Percentiles rank a stretch among this genome's conserved stretches.
Evolutionary conservation across 2,329 filamentous ascomycete genomes (phyloP).

Genomic region (Macrophomina phaseolina): DNA sequence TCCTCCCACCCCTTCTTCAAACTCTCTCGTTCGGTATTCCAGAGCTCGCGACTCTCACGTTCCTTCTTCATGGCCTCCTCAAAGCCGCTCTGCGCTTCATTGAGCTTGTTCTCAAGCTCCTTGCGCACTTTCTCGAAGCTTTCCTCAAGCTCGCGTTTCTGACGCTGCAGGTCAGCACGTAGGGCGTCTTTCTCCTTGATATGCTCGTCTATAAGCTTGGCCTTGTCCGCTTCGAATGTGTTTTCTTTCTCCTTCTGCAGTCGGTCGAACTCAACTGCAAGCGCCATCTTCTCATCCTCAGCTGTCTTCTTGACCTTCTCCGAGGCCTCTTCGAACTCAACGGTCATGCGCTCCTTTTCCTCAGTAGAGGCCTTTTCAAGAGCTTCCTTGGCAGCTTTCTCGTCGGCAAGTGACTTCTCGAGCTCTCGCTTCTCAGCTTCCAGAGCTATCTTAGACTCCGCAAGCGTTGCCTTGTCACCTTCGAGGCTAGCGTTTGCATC

Average conservation of each 20-base stretch:
- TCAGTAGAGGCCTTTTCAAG: conserved; percentile 49
- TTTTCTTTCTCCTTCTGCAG: conserved; percentile 35
- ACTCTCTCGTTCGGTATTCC: conserved; percentile 50
- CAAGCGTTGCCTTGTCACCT: conserved; percentile 47
- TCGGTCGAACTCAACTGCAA: conserved; percentile 45
- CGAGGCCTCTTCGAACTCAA: conserved; percentile 51
- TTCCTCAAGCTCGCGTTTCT: conserved; percentile 48
- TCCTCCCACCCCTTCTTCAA: conserved; percentile 51
- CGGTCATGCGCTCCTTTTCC: conserved; percentile 40
- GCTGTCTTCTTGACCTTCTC: conserved; percentile 42
- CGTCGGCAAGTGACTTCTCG: conserved; percentile 40
- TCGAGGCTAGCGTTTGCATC: conserved; percentile 52
- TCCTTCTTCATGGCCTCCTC: conserved; percentile 54
- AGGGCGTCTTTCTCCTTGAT: conserved; percentile 43
- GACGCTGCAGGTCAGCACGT: conserved; percentile 39
- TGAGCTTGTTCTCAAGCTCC: conserved; percentile 50
- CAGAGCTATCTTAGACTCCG: conserved; percentile 39
- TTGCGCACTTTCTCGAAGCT: conserved; percentile 49
- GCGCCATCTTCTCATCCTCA: conserved; percentile 46
- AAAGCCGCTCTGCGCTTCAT: conserved; percentile 48
- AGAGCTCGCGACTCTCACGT: conserved; percentile 53
- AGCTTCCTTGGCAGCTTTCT: conserved; percentile 49
- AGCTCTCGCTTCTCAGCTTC: conserved; percentile 46
- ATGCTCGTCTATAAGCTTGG: conserved; percentile 48
- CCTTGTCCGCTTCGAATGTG: conserved; percentile 54